These are phyloP conservation scores for Chaetomiaceae sp. DNA, from an alignment of 2,329 filamentous ascomycete genomes.

Conservation along the genomic window DNA sequence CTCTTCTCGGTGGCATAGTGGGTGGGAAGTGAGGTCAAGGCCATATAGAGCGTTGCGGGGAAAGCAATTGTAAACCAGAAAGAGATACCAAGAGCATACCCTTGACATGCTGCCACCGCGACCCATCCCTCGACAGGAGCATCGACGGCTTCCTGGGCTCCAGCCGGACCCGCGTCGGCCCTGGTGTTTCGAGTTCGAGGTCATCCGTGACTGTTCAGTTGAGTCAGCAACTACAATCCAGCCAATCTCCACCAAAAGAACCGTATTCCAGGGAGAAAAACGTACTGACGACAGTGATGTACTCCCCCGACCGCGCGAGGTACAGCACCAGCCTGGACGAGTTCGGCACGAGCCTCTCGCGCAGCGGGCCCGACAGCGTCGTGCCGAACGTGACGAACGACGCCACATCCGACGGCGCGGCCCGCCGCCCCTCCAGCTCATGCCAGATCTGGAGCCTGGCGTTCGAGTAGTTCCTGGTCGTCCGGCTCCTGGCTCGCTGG, in stretches of 20 bases:
- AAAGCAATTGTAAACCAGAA: no score
- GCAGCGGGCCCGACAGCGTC: constrained; percentile 24
- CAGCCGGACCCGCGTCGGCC: constrained; percentile 25
- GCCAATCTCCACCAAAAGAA: no score
- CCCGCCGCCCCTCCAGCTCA: constrained; percentile 20
- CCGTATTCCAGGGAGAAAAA: background rate
- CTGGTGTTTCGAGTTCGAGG: constrained; percentile 23
- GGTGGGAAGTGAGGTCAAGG: no score
- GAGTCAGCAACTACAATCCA: background rate
- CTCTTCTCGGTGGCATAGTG: background rate
- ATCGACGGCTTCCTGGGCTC: constrained; percentile 24
- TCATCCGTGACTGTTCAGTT: constrained; percentile 26
- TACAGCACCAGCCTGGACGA: constrained; percentile 25
- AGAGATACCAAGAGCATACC: constrained; percentile 12
- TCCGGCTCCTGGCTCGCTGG: constrained; percentile 17
- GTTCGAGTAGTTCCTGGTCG: constrained; percentile 23
- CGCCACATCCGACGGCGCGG: constrained; percentile 20
- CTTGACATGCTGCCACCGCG: constrained; percentile 24
- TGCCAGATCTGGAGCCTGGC: constrained; percentile 29
- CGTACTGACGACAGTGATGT: constrained; percentile 26
- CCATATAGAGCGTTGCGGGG: no score
- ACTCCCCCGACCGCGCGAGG: constrained; percentile 25
- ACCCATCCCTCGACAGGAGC: constrained; percentile 20
- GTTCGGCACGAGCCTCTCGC: constrained; percentile 22
- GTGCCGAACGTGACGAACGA: constrained; percentile 28